A percentile compares a stretch with the other conserved stretches of the same genome.
phyloP scores from a whole-genome alignment of 1,284 basidiomycete genomes.

The Kwoniella shivajii region DNA sequence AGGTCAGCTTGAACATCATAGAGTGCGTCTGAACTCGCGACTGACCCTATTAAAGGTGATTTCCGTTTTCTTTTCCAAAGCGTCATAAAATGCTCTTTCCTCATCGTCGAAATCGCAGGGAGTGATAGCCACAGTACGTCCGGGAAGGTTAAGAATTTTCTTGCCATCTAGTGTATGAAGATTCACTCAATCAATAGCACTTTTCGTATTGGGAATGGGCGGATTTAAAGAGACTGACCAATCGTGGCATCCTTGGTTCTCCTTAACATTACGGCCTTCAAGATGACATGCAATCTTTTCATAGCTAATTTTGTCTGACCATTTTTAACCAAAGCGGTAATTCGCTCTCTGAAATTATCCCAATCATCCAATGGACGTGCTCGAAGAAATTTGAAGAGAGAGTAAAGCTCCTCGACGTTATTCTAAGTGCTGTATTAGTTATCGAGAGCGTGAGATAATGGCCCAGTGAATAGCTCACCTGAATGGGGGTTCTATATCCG shows the following conservation, averaged over 20 bases:
- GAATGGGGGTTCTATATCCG: conserved; percentile 72
- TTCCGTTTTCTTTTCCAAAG: conserved; percentile 73
- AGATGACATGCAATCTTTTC: conserved; percentile 79
- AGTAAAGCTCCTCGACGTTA: conserved; percentile 84
- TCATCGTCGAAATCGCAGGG: conserved; percentile 70
- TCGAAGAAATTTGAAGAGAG: conserved; percentile 84
- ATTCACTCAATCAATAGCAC: neutral
- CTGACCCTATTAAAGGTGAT: conserved; percentile 66
- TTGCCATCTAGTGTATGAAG: conserved; percentile 66
- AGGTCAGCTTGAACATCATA: neutral
- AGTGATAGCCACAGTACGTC: conserved; percentile 70
- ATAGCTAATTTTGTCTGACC: conserved; percentile 72
- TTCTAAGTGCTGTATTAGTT: conserved; percentile 62
- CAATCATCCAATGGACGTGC: conserved; percentile 81
- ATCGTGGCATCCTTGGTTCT: conserved; percentile 79
- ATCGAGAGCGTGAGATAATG: neutral
- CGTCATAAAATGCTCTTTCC: conserved; percentile 80
- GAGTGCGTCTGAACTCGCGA: neutral
- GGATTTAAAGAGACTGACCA: conserved; percentile 32
- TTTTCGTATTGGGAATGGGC: neutral
- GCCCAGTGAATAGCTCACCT: conserved; percentile 45
- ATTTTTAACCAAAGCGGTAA: conserved; percentile 75
- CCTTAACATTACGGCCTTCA: conserved; percentile 87
- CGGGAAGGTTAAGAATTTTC: conserved; percentile 79
- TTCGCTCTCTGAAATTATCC: conserved; percentile 73